Percentiles rank a stretch among this genome's conserved stretches.
phyloP scores from a whole-genome alignment of 164 flowering plant genomes.

The Nelumbo lutea region DNA sequence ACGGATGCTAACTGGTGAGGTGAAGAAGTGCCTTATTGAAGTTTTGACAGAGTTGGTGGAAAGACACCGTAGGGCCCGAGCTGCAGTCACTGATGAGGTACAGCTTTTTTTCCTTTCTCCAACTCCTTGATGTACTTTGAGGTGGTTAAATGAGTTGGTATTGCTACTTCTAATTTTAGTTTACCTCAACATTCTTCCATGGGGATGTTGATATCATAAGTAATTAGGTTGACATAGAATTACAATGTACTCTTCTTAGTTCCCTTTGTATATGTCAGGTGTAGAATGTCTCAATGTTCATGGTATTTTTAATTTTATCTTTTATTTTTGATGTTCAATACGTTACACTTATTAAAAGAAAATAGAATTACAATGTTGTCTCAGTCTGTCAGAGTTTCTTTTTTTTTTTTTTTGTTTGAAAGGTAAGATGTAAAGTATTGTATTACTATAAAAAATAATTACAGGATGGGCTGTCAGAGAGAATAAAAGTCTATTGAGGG shows the following conservation, averaged over 20 bases:
- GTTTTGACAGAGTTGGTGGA: constrained; percentile 78
- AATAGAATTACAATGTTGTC: too few species aligned
- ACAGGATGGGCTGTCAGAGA: too few species aligned
- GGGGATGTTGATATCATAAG: neutral
- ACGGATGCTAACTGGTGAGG: constrained; percentile 85
- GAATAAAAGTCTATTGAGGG: too few species aligned
- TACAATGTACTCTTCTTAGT: neutral
- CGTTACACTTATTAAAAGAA: too few species aligned
- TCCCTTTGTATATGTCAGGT: neutral
- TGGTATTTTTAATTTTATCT: neutral
- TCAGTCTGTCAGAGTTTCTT: too few species aligned
- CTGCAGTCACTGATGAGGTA: constrained; percentile 91
- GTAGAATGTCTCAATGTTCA: neutral
- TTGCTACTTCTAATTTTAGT: neutral
- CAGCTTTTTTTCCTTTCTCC: constrained; percentile 3
- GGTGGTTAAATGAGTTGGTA: neutral
- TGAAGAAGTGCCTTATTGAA: constrained; percentile 61
- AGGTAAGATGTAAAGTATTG: too few species aligned
- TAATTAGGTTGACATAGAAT: neutral
- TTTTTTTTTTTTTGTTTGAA: too few species aligned
- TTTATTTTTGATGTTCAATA: too few species aligned
- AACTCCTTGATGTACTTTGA: neutral
- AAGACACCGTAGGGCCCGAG: constrained; percentile 78
- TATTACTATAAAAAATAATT: too few species aligned
- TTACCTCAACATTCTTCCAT: neutral